Evolutionary conservation across 768 basidiomycete species (phyloP).

Genomic region (Termitomyces sp.): DNA sequence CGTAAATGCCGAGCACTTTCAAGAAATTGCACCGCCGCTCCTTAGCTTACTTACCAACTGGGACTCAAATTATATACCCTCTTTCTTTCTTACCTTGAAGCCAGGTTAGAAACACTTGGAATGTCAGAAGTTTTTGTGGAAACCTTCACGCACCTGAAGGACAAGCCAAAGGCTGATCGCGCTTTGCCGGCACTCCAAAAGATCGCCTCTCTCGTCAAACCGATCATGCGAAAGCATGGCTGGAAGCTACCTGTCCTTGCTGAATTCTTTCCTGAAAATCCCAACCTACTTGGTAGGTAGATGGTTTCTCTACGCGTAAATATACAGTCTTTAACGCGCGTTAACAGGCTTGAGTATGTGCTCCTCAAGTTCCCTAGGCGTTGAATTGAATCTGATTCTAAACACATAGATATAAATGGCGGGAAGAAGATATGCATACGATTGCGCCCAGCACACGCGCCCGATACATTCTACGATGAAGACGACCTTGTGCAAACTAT

Average conservation of each 20-base stretch:
- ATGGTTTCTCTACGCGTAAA: not conserved
- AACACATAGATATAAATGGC: slow-evolving; percentile 59
- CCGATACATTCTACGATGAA: slow-evolving; percentile 71
- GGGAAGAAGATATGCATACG: slow-evolving; percentile 84
- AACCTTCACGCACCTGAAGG: slow-evolving; percentile 70
- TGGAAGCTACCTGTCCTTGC: slow-evolving; percentile 80
- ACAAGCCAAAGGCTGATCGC: slow-evolving; percentile 59
- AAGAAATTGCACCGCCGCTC: no score
- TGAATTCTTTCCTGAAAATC: slow-evolving; percentile 84
- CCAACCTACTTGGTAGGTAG: slow-evolving; percentile 67
- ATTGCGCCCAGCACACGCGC: slow-evolving; percentile 65
- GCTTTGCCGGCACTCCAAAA: slow-evolving; percentile 67
- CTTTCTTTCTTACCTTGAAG: not conserved
- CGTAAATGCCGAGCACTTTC: no score
- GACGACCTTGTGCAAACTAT: slow-evolving; percentile 78
- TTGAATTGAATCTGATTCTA: slow-evolving; percentile 9
- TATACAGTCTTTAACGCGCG: not conserved
- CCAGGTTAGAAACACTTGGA: not conserved
- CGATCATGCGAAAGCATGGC: slow-evolving; percentile 83
- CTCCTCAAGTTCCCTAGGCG: not conserved
- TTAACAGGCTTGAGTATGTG: slow-evolving; percentile 32
- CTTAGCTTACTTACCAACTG: not conserved
- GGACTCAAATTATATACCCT: not conserved
- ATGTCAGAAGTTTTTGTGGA: slow-evolving; percentile 62
- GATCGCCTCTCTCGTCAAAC: slow-evolving; percentile 80